phyloP scores from a whole-genome alignment of 2,329 filamentous ascomycete genomes.

The Claviceps monticola region DNA sequence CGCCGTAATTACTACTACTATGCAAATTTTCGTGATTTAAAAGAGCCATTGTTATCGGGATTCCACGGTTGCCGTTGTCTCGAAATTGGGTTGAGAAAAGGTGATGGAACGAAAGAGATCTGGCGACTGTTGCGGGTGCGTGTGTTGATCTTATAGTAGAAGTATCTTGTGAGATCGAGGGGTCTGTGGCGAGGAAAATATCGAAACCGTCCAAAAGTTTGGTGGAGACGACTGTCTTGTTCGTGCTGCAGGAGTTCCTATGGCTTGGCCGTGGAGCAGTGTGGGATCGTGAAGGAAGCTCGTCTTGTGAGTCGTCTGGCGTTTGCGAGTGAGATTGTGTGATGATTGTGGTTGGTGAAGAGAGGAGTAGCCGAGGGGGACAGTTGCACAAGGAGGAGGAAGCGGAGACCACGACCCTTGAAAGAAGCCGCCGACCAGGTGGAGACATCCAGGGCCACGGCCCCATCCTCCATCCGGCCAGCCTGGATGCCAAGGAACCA shows the following conservation, averaged over 20 bases:
- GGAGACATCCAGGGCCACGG: not conserved
- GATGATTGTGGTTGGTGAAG: not conserved
- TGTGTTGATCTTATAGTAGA: not conserved
- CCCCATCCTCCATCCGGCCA: constrained; percentile 1
- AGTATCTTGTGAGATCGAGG: not conserved
- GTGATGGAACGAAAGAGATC: constrained; percentile 5
- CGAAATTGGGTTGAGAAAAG: constrained; percentile 5
- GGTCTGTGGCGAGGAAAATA: not conserved
- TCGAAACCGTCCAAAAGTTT: not conserved
- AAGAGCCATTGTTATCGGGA: constrained; percentile 39
- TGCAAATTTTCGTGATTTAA: constrained; percentile 58
- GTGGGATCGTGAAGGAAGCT: not conserved
- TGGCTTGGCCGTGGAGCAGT: not conserved
- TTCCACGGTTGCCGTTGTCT: constrained; percentile 12
- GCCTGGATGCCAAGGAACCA: not conserved
- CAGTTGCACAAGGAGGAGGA: not conserved
- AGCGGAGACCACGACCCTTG: constrained; percentile 1
- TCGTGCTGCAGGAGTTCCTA: not conserved
- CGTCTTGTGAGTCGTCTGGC: not conserved
- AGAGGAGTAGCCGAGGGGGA: not conserved
- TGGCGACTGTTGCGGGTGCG: not conserved
- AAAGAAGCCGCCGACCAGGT: not conserved
- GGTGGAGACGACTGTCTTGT: not conserved
- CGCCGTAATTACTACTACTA: constrained; percentile 67
- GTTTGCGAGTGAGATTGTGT: not conserved